Evolutionary conservation across 2,329 filamentous ascomycete genomes (phyloP).

Genomic region (Fusarium sp.): DNA sequence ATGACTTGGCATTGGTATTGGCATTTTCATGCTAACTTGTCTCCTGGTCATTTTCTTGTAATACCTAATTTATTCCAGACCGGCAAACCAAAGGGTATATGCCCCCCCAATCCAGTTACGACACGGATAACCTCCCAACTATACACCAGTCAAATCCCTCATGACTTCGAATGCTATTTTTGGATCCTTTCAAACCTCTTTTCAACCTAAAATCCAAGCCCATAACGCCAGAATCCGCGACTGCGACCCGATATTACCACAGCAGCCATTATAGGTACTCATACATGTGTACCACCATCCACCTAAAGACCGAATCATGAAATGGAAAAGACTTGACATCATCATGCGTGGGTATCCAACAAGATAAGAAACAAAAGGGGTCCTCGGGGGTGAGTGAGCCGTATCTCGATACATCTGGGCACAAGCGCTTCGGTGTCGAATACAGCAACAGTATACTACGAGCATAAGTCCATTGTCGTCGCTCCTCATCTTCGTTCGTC

Average conservation of each 20-base stretch:
- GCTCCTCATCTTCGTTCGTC: conserved; percentile 29
- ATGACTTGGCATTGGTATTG: not conserved
- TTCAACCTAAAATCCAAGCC: not conserved
- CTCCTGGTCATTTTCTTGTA: not conserved
- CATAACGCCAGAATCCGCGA: conserved; percentile 28
- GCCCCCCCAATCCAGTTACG: not conserved
- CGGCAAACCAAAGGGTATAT: not conserved
- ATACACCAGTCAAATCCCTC: not conserved
- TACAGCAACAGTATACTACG: not conserved
- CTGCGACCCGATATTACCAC: conserved; percentile 12
- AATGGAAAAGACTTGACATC: conserved; percentile 24
- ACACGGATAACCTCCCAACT: not conserved
- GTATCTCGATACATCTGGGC: not conserved
- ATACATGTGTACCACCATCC: not conserved
- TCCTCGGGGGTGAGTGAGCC: not conserved
- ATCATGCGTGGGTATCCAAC: conserved; percentile 38
- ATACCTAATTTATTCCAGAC: not conserved
- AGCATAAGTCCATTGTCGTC: not conserved
- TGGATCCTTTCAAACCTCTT: not conserved
- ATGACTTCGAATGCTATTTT: conserved; percentile 12
- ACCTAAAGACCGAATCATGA: conserved; percentile 3
- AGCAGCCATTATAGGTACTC: conserved; percentile 21
- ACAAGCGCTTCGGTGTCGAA: not conserved
- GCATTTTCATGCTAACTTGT: not conserved
- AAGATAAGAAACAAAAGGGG: conserved; percentile 23